Percentiles rank a stretch among this genome's conserved stretches.
phyloP scores from a whole-genome alignment of 2,329 filamentous ascomycete genomes.

The Clonostachys sp. region DNA sequence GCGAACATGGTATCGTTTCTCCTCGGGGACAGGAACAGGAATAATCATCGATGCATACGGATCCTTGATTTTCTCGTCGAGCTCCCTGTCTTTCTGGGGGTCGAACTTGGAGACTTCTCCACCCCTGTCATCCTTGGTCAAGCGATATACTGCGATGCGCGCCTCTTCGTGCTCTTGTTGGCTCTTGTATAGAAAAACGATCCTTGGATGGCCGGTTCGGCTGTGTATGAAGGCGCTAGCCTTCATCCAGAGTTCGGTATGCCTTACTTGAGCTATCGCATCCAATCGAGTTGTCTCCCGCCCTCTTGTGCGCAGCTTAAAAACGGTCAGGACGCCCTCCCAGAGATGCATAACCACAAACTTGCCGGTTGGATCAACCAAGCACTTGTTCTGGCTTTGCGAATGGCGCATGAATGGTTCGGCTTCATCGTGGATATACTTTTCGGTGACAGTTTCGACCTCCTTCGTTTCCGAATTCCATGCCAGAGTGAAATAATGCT shows the following conservation, averaged over 20 bases:
- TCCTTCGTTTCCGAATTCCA: slow-evolving; percentile 63
- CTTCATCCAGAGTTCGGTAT: slow-evolving; percentile 57
- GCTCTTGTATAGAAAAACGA: slow-evolving; percentile 55
- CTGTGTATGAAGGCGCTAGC: slow-evolving; percentile 52
- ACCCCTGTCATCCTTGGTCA: slow-evolving; percentile 55
- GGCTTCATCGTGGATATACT: slow-evolving; percentile 43
- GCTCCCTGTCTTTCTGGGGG: slow-evolving; percentile 47
- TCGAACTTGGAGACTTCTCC: slow-evolving; percentile 50
- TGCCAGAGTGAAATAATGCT: slow-evolving; percentile 83
- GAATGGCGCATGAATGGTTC: slow-evolving; percentile 68
- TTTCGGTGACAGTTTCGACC: slow-evolving; percentile 46
- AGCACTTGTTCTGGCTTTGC: slow-evolving; percentile 76
- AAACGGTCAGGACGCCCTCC: slow-evolving; percentile 54
- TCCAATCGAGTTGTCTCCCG: slow-evolving; percentile 33
- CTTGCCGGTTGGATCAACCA: slow-evolving; percentile 74
- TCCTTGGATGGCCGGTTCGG: slow-evolving; percentile 51
- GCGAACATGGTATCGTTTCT: slow-evolving; percentile 56
- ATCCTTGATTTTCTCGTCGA: slow-evolving; percentile 48
- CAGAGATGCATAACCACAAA: slow-evolving; percentile 55
- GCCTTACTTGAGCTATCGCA: slow-evolving; percentile 48
- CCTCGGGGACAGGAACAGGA: slow-evolving; percentile 52
- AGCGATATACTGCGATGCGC: slow-evolving; percentile 52
- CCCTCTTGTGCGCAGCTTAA: slow-evolving; percentile 40
- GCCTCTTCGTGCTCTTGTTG: slow-evolving; percentile 47
- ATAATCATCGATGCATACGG: slow-evolving; percentile 57